Conservation (phyloP, 2,329 filamentous ascomycete genomes). For the Mycogone perniciosa region DNA sequence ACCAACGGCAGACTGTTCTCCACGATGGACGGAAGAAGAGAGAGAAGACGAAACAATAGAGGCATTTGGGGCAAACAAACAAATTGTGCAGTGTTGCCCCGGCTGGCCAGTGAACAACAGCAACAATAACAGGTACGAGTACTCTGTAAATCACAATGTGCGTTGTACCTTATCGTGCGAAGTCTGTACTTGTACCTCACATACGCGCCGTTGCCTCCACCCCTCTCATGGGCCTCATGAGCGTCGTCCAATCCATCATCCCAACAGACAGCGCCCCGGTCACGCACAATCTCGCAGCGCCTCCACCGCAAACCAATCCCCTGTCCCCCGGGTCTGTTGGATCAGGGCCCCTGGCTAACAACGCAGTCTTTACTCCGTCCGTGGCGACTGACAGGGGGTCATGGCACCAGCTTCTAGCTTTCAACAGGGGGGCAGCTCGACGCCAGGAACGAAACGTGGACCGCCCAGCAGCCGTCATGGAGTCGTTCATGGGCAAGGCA, state of each 20-base stretch:
- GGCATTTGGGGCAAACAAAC: no score
- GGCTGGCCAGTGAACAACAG: no score
- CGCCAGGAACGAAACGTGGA: slow-evolving; percentile 12
- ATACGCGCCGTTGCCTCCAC: background rate
- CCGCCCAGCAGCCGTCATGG: slow-evolving; percentile 4
- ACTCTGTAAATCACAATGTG: background rate
- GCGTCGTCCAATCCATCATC: background rate
- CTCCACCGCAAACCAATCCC: slow-evolving; percentile 8
- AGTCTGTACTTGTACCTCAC: background rate
- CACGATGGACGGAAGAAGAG: no score
- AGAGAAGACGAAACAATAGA: no score
- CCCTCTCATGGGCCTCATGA: background rate
- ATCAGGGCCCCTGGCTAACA: background rate
- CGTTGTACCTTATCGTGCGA: background rate
- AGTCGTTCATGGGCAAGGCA: background rate
- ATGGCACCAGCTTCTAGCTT: no score
- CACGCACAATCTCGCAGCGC: slow-evolving; percentile 10
- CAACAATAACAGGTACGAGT: background rate
- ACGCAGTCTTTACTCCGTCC: background rate
- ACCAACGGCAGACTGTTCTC: no score
- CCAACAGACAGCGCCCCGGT: background rate
- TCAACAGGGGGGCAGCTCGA: background rate
- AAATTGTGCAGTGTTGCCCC: no score
- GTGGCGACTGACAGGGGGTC: no score
- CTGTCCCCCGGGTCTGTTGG: slow-evolving; percentile 3